Conservation (phyloP, 2,329 filamentous ascomycete genomes). For the Trichocomaceae sp. region DNA sequence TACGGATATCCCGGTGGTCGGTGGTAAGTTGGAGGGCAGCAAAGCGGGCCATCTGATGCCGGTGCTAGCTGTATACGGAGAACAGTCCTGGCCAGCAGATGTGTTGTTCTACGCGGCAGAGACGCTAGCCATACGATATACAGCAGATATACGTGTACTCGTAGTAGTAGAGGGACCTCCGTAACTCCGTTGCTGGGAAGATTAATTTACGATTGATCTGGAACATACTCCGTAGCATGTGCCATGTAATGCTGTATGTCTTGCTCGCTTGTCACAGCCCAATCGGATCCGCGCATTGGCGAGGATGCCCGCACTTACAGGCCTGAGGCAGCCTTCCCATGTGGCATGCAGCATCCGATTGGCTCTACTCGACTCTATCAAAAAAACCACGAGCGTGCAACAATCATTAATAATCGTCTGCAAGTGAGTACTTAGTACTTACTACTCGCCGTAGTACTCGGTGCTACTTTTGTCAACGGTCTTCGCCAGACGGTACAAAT, state of each 20-base stretch:
- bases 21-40: background rate
- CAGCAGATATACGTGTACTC: background rate
- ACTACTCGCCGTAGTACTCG: no score
- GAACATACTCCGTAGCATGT: no score
- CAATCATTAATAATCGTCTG: no score
- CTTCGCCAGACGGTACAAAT: background rate
- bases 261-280: conserved; percentile 17
- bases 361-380: background rate
- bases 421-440: no score
- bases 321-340: background rate
- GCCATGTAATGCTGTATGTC: no score
- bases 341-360: conserved; percentile 1
- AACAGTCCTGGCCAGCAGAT: background rate
- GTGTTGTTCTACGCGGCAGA: background rate
- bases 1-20: no score
- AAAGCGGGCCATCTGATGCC: background rate
- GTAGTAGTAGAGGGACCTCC: no score
- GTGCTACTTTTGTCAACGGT: background rate
- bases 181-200: background rate
- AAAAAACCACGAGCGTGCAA: background rate
- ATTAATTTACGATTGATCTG: conserved; percentile 3
- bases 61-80: background rate
- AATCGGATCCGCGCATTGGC: conserved; percentile 31
- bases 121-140: background rate
- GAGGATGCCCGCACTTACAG: conserved; percentile 18